A percentile compares a stretch with the other conserved stretches of the same genome.
Evolutionary conservation across 257 asterid genomes (phyloP).

Genomic region (Solanum pennellii): DNA sequence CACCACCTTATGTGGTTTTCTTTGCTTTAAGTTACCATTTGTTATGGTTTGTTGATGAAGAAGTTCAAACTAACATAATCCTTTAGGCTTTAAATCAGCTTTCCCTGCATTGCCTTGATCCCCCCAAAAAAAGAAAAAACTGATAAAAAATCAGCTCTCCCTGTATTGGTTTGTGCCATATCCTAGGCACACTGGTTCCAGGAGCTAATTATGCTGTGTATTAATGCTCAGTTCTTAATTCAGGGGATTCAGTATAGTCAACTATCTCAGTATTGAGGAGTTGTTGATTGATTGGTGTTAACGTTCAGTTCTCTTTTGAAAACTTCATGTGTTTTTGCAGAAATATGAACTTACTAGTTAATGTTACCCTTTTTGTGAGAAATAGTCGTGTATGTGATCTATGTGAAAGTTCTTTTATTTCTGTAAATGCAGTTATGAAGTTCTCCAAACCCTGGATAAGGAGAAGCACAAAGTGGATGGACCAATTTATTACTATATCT

Average conservation of each 20-base stretch:
- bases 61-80: background rate
- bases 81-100: background rate
- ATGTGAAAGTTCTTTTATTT: background rate
- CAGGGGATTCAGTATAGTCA: background rate
- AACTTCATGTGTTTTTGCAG: background rate
- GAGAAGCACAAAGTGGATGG: conserved; percentile 49
- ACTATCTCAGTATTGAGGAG: background rate
- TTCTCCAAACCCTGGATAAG: conserved; percentile 34
- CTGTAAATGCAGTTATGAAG: conserved; percentile 47
- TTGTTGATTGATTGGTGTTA: background rate
- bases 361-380: background rate
- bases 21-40: background rate
- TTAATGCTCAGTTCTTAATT: background rate
- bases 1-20: background rate
- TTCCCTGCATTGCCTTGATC: background rate
- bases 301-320: background rate
- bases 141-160: background rate
- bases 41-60: background rate
- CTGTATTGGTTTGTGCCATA: background rate
- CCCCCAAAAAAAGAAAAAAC: background rate
- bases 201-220: background rate
- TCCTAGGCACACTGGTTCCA: background rate
- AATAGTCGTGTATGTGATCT: background rate
- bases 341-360: background rate
- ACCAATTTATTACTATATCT: conserved; percentile 69